phyloP scores from a whole-genome alignment of 257 asterid species.

The Rhazya stricta region DNA sequence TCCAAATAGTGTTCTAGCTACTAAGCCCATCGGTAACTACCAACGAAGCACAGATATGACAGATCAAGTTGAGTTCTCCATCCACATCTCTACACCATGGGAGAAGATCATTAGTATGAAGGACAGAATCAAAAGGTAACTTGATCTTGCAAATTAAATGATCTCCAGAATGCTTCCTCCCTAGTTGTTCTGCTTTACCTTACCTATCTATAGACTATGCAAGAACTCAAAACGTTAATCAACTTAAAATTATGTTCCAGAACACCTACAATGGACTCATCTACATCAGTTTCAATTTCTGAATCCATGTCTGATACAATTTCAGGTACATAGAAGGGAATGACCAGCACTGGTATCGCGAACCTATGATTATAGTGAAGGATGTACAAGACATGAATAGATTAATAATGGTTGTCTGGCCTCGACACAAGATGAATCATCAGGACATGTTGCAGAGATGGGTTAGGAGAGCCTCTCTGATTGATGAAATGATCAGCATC shows the following conservation, averaged over 20 bases:
- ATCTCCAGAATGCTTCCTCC: background rate
- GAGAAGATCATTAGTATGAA: conserved; percentile 14
- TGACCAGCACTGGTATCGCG: background rate
- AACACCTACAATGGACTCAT: background rate
- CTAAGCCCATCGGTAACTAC: conserved; percentile 18
- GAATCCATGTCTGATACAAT: background rate
- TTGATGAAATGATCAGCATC: conserved; percentile 14
- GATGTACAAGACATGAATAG: background rate
- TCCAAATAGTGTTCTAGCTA: conserved; percentile 13
- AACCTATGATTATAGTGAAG: background rate
- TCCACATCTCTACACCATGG: conserved; percentile 21
- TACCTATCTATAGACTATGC: background rate
- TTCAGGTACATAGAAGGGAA: background rate
- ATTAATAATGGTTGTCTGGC: conserved; percentile 8
- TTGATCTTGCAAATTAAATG: background rate
- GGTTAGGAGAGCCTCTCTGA: conserved; percentile 2
- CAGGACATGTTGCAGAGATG: conserved; percentile 15
- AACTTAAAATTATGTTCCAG: background rate
- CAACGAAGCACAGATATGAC: conserved; percentile 17
- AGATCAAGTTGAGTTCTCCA: conserved; percentile 14
- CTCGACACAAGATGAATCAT: conserved; percentile 4
- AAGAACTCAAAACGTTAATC: background rate
- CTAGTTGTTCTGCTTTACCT: background rate
- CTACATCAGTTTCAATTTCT: background rate
- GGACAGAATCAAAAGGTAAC: conserved; percentile 10